Evolutionary conservation across 2,329 filamentous ascomycete genomes (phyloP), one percentile per base, ranked within the genome.

Genomic region (Septoria petroselini): DNA sequence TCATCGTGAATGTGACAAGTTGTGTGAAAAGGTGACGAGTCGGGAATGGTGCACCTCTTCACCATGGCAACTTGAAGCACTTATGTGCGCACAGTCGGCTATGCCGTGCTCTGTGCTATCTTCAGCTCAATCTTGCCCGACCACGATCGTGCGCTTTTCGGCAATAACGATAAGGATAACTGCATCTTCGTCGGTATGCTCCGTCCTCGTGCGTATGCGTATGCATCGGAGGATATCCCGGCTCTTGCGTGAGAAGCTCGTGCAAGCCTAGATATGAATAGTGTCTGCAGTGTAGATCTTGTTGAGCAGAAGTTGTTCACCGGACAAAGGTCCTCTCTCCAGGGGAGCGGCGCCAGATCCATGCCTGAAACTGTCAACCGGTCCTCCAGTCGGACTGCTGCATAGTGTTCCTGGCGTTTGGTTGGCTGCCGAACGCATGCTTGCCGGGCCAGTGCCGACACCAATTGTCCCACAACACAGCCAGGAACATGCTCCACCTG

Each of bases 401-500:
- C 30, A 33, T 33, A 15, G 11, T 12, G 4, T n/a, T 33, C 6
- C 5, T n/a, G 30, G 6, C 11, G n/a, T 35, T 35, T 45, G 33
- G 29, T 45, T 45, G 42, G 42, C 33, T 46, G 33, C 33, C 35
- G 33, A 38, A 27, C 38, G 38, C 11, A 25, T 12, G 21, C 41
- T 34, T 31, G 25, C 27, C 27, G 29, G n/a, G 27, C 8, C 15
- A 19, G 15, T 33, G 21, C 30, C 17, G 34, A 40, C 30, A 31
- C 12, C 43, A 34, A 47, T 25, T 14, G 43, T 47, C 21, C n/a
- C 35, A 47, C 40, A 18, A 17, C 23, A 41, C 19, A 25, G 25
- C 33, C 30, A 25, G 29, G n/a, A 19, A 37, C 8, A 34, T 30
- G 18, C 17, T 14, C 33, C 52, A 44, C 52, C 47, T 50, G 52